Evolutionary conservation across 345 rosid species (phyloP).

Genomic region (Lagerstroemia speciosa): DNA sequence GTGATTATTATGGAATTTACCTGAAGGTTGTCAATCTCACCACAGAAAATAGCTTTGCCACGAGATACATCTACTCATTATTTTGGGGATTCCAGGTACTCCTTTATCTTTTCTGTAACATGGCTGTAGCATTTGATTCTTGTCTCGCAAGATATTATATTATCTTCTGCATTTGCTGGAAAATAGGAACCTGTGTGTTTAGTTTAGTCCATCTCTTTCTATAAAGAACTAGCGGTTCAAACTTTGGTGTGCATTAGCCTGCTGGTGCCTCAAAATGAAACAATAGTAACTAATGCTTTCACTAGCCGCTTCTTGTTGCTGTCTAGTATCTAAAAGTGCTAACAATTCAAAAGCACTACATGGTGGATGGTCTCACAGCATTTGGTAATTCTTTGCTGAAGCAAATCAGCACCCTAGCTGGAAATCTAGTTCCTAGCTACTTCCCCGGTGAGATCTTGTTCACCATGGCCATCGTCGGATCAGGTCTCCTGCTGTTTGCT

Average conservation of each 20-base stretch:
- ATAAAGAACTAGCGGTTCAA: too few relatives aligned
- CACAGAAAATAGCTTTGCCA: slow-evolving; percentile 22
- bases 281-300: too few relatives aligned
- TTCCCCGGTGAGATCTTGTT: slow-evolving; percentile 69
- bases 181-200: too few relatives aligned
- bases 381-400: slow-evolving; percentile 16
- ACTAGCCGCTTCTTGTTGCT: not conserved
- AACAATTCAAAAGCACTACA: too few relatives aligned
- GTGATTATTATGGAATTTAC: slow-evolving; percentile 57
- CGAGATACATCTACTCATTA: slow-evolving; percentile 63
- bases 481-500: slow-evolving; percentile 88
- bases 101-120: not conserved
- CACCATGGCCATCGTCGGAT: slow-evolving; percentile 70
- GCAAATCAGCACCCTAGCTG: slow-evolving; percentile 98
- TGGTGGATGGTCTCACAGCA: not conserved
- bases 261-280: too few relatives aligned
- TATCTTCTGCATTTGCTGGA: too few relatives aligned
- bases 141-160: too few relatives aligned
- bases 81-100: slow-evolving; percentile 97
- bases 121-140: too few relatives aligned
- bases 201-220: too few relatives aligned
- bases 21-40: slow-evolving; percentile 47
- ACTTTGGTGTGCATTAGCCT: too few relatives aligned
- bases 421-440: slow-evolving; percentile 79
- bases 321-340: not conserved